phyloP scores from a whole-genome alignment of 2,329 filamentous ascomycete species.

The Paecilomyces sp. region DNA sequence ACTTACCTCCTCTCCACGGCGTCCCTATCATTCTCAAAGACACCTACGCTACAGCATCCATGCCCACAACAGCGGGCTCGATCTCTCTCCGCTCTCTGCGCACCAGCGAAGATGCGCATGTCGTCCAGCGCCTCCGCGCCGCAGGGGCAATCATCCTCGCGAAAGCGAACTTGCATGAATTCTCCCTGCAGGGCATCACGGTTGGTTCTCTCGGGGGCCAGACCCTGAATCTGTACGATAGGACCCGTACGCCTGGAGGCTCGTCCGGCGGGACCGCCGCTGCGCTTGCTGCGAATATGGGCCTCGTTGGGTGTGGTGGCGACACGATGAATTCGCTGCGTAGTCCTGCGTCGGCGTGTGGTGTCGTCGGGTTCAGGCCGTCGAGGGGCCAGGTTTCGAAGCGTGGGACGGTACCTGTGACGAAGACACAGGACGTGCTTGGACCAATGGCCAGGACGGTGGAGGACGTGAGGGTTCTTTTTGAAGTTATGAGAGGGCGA shows the following conservation, averaged over 20 bases:
- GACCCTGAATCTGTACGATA: conserved; percentile 60
- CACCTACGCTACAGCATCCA: conserved; percentile 51
- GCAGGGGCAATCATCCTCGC: conserved; percentile 53
- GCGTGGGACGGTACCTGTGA: conserved; percentile 49
- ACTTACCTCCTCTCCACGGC: conserved; percentile 44
- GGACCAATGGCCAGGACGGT: conserved; percentile 48
- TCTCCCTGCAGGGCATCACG: conserved; percentile 57
- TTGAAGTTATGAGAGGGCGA: conserved; percentile 17
- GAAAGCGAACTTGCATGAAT: conserved; percentile 56
- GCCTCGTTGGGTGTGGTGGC: conserved; percentile 52
- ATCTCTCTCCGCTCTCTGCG: conserved; percentile 43
- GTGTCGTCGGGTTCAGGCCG: conserved; percentile 53
- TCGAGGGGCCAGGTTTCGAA: conserved; percentile 47
- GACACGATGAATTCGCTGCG: conserved; percentile 58
- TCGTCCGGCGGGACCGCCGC: conserved; percentile 58
- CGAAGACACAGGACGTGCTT: conserved; percentile 49
- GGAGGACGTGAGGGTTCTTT: conserved; percentile 17
- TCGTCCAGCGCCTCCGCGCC: conserved; percentile 43
- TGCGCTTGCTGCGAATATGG: conserved; percentile 52
- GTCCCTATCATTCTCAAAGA: conserved; percentile 59
- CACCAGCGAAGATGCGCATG: conserved; percentile 38
- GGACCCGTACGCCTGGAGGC: conserved; percentile 57
- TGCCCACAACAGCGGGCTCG: conserved; percentile 53
- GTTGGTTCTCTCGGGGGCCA: conserved; percentile 59
- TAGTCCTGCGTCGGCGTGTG: conserved; percentile 56